These are phyloP conservation scores for Citrus maxima DNA, from an alignment of 345 rosid genomes.

Conservation along the genomic window DNA sequence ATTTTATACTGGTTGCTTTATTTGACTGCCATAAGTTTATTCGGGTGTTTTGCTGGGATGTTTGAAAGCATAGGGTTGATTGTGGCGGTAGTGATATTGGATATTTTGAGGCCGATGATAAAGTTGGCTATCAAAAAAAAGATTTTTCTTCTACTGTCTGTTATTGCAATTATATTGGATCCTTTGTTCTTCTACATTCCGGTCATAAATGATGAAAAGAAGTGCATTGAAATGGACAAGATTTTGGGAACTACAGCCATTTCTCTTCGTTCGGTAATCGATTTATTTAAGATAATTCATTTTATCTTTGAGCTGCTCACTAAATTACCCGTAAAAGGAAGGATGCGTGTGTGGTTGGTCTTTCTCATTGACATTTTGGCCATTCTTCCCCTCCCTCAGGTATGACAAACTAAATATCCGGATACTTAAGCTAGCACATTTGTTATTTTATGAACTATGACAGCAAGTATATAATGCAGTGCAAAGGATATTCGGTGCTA, in stretches of 20 bases:
- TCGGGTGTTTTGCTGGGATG: too few species aligned
- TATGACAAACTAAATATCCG: background rate
- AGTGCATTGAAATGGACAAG: constrained; percentile 7
- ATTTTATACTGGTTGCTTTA: too few species aligned
- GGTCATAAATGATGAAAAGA: background rate
- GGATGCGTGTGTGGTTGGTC: background rate
- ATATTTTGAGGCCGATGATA: too few species aligned
- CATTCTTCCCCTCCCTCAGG: background rate
- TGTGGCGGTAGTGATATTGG: too few species aligned
- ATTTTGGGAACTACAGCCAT: background rate
- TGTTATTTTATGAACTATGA: background rate
- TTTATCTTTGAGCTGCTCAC: background rate
- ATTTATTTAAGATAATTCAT: too few species aligned
- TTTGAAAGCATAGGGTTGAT: too few species aligned
- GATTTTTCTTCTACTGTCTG: background rate
- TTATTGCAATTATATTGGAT: background rate
- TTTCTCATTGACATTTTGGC: background rate
- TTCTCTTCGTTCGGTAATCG: background rate
- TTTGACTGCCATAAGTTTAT: too few species aligned
- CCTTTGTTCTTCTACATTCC: constrained; percentile 20
- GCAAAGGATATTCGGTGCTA: too few species aligned
- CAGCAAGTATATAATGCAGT: too few species aligned
- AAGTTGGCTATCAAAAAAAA: too few species aligned
- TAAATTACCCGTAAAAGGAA: background rate
- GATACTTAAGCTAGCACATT: too few species aligned